Percentiles rank a stretch among this genome's conserved stretches.
Evolutionary conservation across 2,329 filamentous ascomycete genomes (phyloP).

Genomic region (Sporothrix brunneoviolacea): DNA sequence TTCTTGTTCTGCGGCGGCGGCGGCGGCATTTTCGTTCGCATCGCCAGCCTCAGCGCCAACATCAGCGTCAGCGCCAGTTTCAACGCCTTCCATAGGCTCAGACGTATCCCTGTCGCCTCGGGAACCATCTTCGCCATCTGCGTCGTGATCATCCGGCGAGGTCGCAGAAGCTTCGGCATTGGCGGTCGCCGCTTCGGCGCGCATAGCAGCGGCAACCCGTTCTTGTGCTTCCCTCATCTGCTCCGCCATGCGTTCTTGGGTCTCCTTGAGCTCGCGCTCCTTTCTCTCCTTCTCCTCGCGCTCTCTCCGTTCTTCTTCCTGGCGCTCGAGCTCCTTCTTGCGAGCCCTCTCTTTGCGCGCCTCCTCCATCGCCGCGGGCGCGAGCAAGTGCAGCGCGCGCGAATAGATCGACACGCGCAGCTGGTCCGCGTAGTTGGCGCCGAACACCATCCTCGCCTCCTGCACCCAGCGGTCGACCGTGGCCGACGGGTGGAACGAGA

Average conservation of each 20-base stretch:
- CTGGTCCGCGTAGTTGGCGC: constrained; percentile 60
- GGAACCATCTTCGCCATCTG: constrained; percentile 24
- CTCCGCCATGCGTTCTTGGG: constrained; percentile 62
- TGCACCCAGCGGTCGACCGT: constrained; percentile 81
- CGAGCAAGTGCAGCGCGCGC: constrained; percentile 60
- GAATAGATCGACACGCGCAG: constrained; percentile 59
- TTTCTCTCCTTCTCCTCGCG: constrained; percentile 60
- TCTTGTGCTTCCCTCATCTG: too few relatives aligned
- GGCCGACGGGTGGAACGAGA: constrained; percentile 63
- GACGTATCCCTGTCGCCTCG: constrained; percentile 25
- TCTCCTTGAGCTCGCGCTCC: constrained; percentile 63
- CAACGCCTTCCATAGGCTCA: constrained; percentile 51
- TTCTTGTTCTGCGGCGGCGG: neutral
- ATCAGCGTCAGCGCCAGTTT: constrained; percentile 1
- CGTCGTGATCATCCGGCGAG: constrained; percentile 22
- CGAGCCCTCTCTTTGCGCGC: constrained; percentile 64
- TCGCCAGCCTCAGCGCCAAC: neutral
- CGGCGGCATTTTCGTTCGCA: neutral
- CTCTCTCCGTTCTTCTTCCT: constrained; percentile 49
- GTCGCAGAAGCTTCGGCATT: constrained; percentile 30
- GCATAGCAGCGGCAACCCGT: constrained; percentile 35
- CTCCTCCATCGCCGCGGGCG: constrained; percentile 76
- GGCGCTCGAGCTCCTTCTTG: constrained; percentile 43
- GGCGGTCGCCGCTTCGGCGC: constrained; percentile 35
- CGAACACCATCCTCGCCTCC: constrained; percentile 82